These are phyloP conservation scores for Plasmodium gallinaceum DNA, from an alignment of 169 alveolate genomes.

Conservation along the genomic window DNA sequence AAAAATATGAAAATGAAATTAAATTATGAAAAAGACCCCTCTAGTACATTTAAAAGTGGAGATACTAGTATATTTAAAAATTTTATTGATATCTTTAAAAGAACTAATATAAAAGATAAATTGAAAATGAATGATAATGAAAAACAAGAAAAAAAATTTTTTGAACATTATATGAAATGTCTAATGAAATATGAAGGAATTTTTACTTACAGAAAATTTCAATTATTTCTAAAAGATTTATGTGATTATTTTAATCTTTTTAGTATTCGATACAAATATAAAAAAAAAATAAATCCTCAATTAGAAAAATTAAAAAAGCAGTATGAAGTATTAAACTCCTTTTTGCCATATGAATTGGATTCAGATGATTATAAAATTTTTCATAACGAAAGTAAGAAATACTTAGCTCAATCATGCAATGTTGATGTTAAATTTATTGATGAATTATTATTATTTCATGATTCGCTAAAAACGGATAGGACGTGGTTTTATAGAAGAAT, in stretches of 20 bases:
- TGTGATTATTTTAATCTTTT: conserved; percentile 35
- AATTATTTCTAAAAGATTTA: conserved; percentile 40
- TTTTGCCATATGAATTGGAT: conserved; percentile 83
- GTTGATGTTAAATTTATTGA: conserved; percentile 82
- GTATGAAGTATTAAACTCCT: conserved; percentile 80
- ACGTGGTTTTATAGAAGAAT: conserved; percentile 85
- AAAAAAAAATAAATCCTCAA: conserved; percentile 68
- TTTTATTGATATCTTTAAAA: conserved; percentile 60
- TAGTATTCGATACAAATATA: conserved; percentile 40
- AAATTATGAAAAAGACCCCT: background rate
- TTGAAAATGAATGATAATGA: conserved; percentile 31
- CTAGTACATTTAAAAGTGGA: background rate
- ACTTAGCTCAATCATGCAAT: conserved; percentile 78
- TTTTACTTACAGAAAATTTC: conserved; percentile 50
- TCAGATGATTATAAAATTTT: conserved; percentile 80
- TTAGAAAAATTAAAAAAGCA: conserved; percentile 51
- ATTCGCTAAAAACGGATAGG: conserved; percentile 84
- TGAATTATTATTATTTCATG: conserved; percentile 82
- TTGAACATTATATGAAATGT: conserved; percentile 43
- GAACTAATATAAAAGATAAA: conserved; percentile 20
- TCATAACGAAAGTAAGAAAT: conserved; percentile 80
- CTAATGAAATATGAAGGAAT: conserved; percentile 78
- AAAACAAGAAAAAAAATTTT: conserved; percentile 62
- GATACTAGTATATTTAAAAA: conserved; percentile 35
- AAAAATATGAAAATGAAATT: conserved; percentile 53